These are phyloP conservation scores for Dioscorea zingiberensis DNA, from an alignment of 106 monocot species.

Conservation along the genomic window DNA sequence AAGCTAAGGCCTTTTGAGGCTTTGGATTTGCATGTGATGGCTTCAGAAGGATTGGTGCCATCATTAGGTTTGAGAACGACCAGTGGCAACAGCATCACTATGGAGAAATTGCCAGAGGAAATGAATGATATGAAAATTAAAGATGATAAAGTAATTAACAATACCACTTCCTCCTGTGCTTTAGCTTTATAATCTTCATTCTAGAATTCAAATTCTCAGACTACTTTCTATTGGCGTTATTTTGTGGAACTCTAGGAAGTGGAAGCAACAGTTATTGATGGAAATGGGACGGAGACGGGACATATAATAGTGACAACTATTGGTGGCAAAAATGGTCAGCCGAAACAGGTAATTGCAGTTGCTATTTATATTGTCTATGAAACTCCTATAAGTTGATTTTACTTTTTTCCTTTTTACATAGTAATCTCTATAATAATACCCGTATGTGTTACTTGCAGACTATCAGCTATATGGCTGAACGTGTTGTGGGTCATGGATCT, in stretches of 20 bases:
- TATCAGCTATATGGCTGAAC: constrained; percentile 39
- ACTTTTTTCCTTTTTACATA: neutral
- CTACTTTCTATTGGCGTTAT: neutral
- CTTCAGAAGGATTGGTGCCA: neutral
- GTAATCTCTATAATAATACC: neutral
- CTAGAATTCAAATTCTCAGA: neutral
- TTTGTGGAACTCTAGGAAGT: neutral
- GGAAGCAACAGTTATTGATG: neutral
- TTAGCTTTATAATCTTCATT: neutral
- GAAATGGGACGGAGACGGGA: constrained; percentile 29
- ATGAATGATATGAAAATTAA: constrained; percentile 3
- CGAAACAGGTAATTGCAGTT: constrained; percentile 5
- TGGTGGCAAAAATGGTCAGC: constrained; percentile 46
- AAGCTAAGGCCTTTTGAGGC: neutral
- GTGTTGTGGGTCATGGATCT: constrained; percentile 32
- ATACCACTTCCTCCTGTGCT: neutral
- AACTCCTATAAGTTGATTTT: neutral
- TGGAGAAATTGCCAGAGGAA: constrained; percentile 3
- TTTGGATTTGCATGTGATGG: neutral
- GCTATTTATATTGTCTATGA: neutral
- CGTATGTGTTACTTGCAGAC: constrained; percentile 9
- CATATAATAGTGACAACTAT: constrained; percentile 55
- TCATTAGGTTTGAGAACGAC: neutral
- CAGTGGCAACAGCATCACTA: neutral
- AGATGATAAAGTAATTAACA: neutral